Base-by-base conservation (phyloP, 257 asterid species). In the Buddleja alternifolia region DNA sequence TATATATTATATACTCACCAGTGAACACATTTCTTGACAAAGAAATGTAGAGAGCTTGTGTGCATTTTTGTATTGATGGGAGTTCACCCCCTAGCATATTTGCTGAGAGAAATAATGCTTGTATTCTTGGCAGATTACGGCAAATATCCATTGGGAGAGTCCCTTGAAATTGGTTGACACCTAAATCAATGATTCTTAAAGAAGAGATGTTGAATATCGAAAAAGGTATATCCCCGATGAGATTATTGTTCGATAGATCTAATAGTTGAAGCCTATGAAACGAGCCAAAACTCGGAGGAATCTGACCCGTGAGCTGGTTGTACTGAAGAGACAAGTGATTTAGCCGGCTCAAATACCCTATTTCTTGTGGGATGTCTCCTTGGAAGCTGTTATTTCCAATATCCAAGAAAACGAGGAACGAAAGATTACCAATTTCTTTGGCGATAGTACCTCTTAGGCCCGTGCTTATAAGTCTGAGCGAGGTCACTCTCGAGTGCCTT, bases 151-250 rank as follows among this genome's bases (percentile, higher is more conserved):
- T 39, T 0, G 52, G 36, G 2, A 61, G 52, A 40, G 11, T 41
- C 37, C 67, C 67, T 9, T 20, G 11, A 3, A 61, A 34, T 17
- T 21, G 24, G 19, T 61, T 61, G 10, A 0, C 3, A 10, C 10
- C 17, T 4, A 62, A 12, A 42, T 4, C 68, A 41, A 62, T 23
- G 0, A 9, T 15, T 4, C 4, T 3, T 54, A 62, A 10, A 20
- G 68, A 62, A 2, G 68, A 62, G 40, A 62, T 23, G 21, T 62
- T 62, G 55, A 62, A 62, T 9, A 62, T 62, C 16, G n/a, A 11
- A 4, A 4, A 1, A 0, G 68, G 55, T 10, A 62, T 44, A 20
- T 34, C 19, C 12, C 55, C 68, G 4, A 4, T 12, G 20, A 23
- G 68, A 10, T 20, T 5, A n/a, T 62, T 62, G 2, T 21, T 0